Conservation (phyloP, 192 early-diverging fungal genomes). For the Jimgerdemannia flammicorona region DNA sequence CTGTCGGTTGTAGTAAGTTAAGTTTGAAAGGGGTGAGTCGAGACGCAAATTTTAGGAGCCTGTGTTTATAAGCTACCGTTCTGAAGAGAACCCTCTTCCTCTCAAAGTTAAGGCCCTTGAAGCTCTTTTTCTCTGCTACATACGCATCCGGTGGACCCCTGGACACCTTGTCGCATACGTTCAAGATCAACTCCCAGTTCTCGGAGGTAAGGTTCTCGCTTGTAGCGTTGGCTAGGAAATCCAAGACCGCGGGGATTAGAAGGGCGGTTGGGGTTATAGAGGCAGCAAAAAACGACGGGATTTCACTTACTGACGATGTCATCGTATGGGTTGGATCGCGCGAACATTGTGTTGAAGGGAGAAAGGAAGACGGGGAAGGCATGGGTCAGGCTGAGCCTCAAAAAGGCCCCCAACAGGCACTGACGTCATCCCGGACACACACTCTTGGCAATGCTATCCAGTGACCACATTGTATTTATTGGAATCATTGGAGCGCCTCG, state of each 20-base stretch:
- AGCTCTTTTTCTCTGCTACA: background rate
- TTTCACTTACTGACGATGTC: slow-evolving; percentile 46
- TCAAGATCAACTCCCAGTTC: slow-evolving; percentile 85
- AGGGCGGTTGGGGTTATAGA: background rate
- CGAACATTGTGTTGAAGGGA: slow-evolving; percentile 31
- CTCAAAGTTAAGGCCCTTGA: background rate
- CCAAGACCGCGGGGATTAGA: too few relatives aligned
- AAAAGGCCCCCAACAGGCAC: too few relatives aligned
- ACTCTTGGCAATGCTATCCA: too few relatives aligned
- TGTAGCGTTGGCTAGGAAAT: slow-evolving; percentile 72
- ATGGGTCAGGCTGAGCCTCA: too few relatives aligned
- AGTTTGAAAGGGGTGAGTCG: background rate
- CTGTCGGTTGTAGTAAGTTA: slow-evolving; percentile 28
- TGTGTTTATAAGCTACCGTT: too few relatives aligned
- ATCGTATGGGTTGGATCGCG: slow-evolving; percentile 47
- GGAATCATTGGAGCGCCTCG: background rate
- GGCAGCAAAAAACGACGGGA: background rate
- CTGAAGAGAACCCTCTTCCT: background rate
- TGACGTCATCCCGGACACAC: too few relatives aligned
- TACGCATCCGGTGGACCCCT: slow-evolving; percentile 46
- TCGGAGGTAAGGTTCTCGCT: slow-evolving; percentile 89
- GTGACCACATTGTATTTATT: background rate
- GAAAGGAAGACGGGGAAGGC: too few relatives aligned
- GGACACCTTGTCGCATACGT: slow-evolving; percentile 66
- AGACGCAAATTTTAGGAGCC: too few relatives aligned